Percentiles rank a stretch among this genome's conserved stretches.
phyloP scores from a whole-genome alignment of 257 asterid species.

The Salvia hispanica region DNA sequence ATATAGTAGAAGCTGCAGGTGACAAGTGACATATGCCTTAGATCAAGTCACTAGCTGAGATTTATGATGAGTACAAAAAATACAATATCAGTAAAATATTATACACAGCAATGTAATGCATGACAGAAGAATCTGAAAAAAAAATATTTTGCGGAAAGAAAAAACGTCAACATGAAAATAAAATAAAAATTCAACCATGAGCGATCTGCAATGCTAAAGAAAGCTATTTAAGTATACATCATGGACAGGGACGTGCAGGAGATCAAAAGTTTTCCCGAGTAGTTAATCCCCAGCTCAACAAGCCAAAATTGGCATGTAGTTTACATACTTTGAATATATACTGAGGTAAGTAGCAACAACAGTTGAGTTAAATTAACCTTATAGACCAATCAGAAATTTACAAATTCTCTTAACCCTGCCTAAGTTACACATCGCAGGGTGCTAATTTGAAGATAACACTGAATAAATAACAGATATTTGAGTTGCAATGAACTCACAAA shows the following conservation, averaged over 20 bases:
- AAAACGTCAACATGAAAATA: too few relatives aligned
- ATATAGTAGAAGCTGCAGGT: constrained; percentile 16
- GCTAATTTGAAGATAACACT: background rate
- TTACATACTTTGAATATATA: background rate
- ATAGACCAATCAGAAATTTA: background rate
- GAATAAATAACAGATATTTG: background rate
- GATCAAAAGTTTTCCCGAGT: background rate
- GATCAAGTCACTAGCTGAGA: constrained; percentile 8
- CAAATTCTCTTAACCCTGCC: constrained; percentile 8
- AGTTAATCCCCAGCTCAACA: background rate
- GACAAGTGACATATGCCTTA: background rate
- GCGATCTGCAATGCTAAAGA: background rate
- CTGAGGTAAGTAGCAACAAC: constrained; percentile 6
- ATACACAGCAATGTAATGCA: background rate
- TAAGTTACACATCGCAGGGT: background rate
- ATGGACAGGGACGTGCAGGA: background rate
- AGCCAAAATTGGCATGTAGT: constrained; percentile 4
- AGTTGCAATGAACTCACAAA: constrained; percentile 53
- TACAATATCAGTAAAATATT: background rate
- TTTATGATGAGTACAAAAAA: background rate
- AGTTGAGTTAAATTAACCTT: background rate
- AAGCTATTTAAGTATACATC: background rate
- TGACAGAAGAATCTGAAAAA: background rate
- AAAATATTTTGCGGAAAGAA: too few relatives aligned
- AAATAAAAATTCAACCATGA: background rate